Conservation (phyloP, 257 asterid genomes). For the Apocynum venetum region DNA sequence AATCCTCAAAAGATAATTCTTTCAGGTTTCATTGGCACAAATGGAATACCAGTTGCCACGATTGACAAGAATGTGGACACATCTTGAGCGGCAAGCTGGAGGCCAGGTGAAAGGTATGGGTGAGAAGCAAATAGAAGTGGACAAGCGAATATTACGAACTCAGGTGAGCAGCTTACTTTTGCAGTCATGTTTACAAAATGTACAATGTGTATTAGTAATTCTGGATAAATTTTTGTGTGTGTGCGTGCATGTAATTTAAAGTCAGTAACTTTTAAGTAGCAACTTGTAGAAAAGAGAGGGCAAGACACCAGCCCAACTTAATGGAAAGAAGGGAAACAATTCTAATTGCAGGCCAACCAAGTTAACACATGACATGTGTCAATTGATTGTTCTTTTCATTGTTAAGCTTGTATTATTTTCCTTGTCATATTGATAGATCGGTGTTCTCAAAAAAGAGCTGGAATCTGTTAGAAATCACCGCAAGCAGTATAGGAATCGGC, state of each 20-base stretch:
- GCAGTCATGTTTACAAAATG: not conserved
- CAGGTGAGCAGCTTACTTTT: slow-evolving; percentile 54
- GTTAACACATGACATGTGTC: not conserved
- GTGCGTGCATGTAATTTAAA: not conserved
- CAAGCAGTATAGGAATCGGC: slow-evolving; percentile 82
- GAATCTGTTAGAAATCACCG: slow-evolving; percentile 97
- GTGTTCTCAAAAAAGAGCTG: slow-evolving; percentile 81
- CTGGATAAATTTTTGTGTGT: not conserved
- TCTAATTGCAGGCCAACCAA: not conserved
- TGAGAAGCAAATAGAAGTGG: slow-evolving; percentile 98
- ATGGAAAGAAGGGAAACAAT: not conserved
- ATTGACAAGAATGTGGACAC: slow-evolving; percentile 92
- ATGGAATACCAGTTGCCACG: slow-evolving; percentile 97
- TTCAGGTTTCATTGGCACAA: slow-evolving; percentile 89
- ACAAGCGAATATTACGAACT: slow-evolving; percentile 88
- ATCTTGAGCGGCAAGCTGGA: slow-evolving; percentile 98
- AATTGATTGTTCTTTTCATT: not conserved
- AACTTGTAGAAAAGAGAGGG: not conserved
- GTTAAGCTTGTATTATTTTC: not conserved
- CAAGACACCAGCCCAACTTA: not conserved
- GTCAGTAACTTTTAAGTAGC: not conserved
- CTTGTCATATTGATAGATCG: slow-evolving; percentile 50
- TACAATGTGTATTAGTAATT: not conserved
- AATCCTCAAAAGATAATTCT: slow-evolving; percentile 17
- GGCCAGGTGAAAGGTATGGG: slow-evolving; percentile 99